Conservation (phyloP, 208 protist species). For the Crithidia sp. region DNA sequence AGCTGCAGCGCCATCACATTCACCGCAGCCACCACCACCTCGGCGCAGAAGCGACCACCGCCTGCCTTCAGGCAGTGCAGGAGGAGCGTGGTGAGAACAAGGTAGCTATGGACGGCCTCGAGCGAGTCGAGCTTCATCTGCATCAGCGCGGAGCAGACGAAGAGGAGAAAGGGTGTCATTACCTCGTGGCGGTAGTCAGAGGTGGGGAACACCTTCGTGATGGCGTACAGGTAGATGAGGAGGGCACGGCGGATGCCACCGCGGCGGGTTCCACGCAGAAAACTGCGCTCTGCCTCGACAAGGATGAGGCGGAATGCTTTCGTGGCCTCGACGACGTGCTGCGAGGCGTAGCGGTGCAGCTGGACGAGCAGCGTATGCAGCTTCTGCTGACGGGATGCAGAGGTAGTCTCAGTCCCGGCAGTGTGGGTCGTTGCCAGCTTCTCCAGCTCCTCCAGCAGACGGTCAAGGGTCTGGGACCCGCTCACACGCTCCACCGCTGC, state of each 20-base stretch:
- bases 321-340: slow-evolving; percentile 59
- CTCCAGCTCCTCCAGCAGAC: slow-evolving; percentile 52
- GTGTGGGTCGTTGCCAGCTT: slow-evolving; percentile 19
- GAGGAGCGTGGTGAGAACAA: slow-evolving; percentile 56
- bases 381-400: slow-evolving; percentile 10
- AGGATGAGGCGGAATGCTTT: slow-evolving; percentile 78
- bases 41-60: slow-evolving; percentile 57
- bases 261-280: slow-evolving; percentile 48
- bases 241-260: slow-evolving; percentile 35
- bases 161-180: slow-evolving; percentile 73
- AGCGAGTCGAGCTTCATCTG: slow-evolving; percentile 66
- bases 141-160: slow-evolving; percentile 67
- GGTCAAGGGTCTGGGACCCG: slow-evolving; percentile 44
- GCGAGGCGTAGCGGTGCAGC: slow-evolving; percentile 57
- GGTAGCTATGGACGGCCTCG: slow-evolving; percentile 52
- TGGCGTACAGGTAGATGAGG: slow-evolving; percentile 67
- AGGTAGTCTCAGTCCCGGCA: not conserved
- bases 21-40: slow-evolving; percentile 65
- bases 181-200: slow-evolving; percentile 86
- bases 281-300: slow-evolving; percentile 72
- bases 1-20: slow-evolving; percentile 83
- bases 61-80: slow-evolving; percentile 38
- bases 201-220: slow-evolving; percentile 74
- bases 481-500: slow-evolving; percentile 3
- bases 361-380: slow-evolving; percentile 49